phyloP scores from a whole-genome alignment of 2,329 filamentous ascomycete species.

The Shiraia sp. region DNA sequence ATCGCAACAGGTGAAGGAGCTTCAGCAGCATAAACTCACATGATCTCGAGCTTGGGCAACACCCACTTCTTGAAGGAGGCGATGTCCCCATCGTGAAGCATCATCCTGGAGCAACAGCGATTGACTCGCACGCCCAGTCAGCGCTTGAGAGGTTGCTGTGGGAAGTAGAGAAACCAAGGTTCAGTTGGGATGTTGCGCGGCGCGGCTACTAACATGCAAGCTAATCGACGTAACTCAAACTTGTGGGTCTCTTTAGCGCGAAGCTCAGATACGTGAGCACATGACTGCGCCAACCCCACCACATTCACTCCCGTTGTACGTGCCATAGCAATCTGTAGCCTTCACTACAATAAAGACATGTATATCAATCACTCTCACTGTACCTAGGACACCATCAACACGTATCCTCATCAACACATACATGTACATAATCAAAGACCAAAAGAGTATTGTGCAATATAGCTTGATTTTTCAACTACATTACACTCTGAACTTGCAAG shows the following conservation, averaged over 20 bases:
- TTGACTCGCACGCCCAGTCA: constrained; percentile 4
- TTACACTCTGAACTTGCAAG: constrained; percentile 41
- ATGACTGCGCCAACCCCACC: constrained; percentile 17
- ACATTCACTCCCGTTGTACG: constrained; percentile 12
- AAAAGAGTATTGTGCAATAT: constrained; percentile 27
- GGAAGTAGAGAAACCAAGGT: too few species aligned
- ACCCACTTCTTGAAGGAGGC: constrained; percentile 74
- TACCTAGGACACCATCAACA: too few species aligned
- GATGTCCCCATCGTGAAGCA: constrained; percentile 58
- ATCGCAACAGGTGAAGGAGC: background rate
- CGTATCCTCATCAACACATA: too few species aligned
- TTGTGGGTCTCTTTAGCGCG: constrained; percentile 10
- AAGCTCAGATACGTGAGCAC: constrained; percentile 18
- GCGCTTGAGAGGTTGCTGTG: background rate
- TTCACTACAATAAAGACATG: too few species aligned
- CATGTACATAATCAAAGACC: background rate
- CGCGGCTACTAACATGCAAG: too few species aligned
- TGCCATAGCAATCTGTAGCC: too few species aligned
- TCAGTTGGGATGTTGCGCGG: too few species aligned
- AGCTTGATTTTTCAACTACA: constrained; percentile 40
- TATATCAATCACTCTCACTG: too few species aligned
- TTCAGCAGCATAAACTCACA: constrained; percentile 55
- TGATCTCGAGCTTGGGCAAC: constrained; percentile 74
- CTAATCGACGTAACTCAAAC: too few species aligned
- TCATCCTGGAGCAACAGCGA: constrained; percentile 47